These are phyloP conservation scores for Volvariella volvacea DNA, from an alignment of 1,284 basidiomycete species.

Conservation along the genomic window DNA sequence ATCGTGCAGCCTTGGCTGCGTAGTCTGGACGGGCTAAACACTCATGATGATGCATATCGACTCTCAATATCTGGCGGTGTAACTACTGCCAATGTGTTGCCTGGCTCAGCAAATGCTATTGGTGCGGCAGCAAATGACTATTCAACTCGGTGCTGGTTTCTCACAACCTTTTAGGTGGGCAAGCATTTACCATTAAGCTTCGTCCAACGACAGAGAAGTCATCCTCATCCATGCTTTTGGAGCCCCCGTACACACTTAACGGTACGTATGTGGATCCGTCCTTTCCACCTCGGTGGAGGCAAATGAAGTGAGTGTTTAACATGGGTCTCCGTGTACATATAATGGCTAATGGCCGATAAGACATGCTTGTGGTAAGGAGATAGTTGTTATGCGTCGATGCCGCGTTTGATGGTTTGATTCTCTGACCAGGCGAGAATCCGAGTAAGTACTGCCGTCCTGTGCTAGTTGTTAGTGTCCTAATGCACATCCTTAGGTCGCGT, in stretches of 20 bases:
- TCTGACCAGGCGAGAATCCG: constrained; percentile 34
- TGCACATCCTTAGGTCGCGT: constrained; percentile 21
- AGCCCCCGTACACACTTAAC: constrained; percentile 47
- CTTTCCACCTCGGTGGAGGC: constrained; percentile 45
- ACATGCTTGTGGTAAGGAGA: constrained; percentile 35
- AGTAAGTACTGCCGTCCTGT: constrained; percentile 21
- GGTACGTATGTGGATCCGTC: constrained; percentile 28
- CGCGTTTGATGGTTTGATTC: neutral
- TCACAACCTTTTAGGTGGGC: constrained; percentile 36
- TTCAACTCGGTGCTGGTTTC: too few relatives aligned
- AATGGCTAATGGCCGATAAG: constrained; percentile 14
- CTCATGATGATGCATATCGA: constrained; percentile 41
- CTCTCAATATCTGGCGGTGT: constrained; percentile 40
- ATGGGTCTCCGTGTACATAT: neutral
- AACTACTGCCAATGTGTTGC: constrained; percentile 38
- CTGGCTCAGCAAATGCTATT: constrained; percentile 53
- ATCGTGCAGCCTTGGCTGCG: constrained; percentile 45
- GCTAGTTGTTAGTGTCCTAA: neutral
- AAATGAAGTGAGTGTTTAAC: constrained; percentile 46
- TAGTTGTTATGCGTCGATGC: constrained; percentile 1
- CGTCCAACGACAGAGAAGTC: constrained; percentile 48
- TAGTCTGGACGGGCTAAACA: constrained; percentile 41
- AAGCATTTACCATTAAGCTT: constrained; percentile 63
- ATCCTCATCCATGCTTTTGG: constrained; percentile 48
- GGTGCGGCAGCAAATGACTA: constrained; percentile 21